Base-by-base conservation (phyloP, 352 stramenopile genomes). In the Phytopythium chamaehyphon region DNA sequence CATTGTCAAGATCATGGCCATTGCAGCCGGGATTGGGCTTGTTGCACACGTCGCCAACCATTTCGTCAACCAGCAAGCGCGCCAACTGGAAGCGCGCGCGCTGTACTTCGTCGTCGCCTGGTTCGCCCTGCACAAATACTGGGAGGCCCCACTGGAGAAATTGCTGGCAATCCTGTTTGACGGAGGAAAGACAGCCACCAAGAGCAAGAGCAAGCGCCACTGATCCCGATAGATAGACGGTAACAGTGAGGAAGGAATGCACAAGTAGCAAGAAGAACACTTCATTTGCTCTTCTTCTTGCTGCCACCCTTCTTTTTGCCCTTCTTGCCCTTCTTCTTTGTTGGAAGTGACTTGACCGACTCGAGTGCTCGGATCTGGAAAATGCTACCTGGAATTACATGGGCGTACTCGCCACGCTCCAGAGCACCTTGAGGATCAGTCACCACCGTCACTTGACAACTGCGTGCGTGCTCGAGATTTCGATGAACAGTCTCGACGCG, bases 111-210 rank as follows among this genome's bases (percentile, higher is more conserved):
- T 65, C 22, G 69, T 90, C 40, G 73, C 76, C n/a, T 88, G 74
- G 72, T 88, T 85, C 48, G 64, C 71, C 23, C 64, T 90, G 18
- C 44, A 88, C 63, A 88, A 88, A 40, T 90, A 90, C 48, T 90
- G 71, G 74, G 81, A 82, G 54, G 61, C 65, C 19, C 38, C 77
- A 14, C 44, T 88, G 16, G 47, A 56, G n/a, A 49, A 61, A 5
- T 51, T 81, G 26, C 55, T 88, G 23, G 40, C 64, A 31, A 19
- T 62, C 15, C 15, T 53, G 8, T 47, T 75, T 40, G 59, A 47
- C 53, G 14, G 42, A 23, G 19, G 22, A 18, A 8, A 45, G 19
- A 10, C 43, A 33, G 4, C 15, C 33, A n/a, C n/a, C n/a, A n/a
- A n/a, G n/a, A n/a, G n/a, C n/a, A 80, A 75, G 49, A 50, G 51